Conservation (phyloP, 1,284 basidiomycete genomes). For the Abortiporus biennis region DNA sequence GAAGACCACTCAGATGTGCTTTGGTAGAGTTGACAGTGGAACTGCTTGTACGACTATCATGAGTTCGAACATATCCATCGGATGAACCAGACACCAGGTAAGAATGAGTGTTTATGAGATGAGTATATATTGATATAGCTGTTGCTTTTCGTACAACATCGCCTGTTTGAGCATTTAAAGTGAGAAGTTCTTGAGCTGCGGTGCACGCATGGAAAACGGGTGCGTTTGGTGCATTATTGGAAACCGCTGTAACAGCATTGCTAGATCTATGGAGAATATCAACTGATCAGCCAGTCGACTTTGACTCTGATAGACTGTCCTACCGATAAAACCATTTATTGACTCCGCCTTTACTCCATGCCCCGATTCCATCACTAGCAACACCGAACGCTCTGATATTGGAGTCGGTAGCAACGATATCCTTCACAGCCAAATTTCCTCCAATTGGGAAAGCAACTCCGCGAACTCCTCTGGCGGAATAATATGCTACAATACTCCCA, state of each 20-base stretch:
- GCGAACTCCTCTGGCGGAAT: slow-evolving; percentile 58
- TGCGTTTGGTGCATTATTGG: slow-evolving; percentile 44
- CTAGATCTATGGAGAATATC: slow-evolving; percentile 27
- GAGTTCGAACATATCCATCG: slow-evolving; percentile 80
- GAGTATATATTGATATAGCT: slow-evolving; percentile 52
- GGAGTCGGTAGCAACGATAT: slow-evolving; percentile 69
- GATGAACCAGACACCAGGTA: slow-evolving; percentile 71
- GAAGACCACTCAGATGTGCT: slow-evolving; percentile 78
- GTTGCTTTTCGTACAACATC: slow-evolving; percentile 53
- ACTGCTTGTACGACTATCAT: slow-evolving; percentile 67
- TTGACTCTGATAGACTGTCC: slow-evolving; percentile 14
- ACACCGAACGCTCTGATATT: slow-evolving; percentile 62
- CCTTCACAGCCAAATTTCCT: slow-evolving; percentile 58
- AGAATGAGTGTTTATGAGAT: slow-evolving; percentile 51
- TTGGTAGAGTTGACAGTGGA: slow-evolving; percentile 47
- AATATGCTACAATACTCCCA: slow-evolving; percentile 72
- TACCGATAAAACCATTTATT: slow-evolving; percentile 77
- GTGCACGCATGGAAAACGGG: slow-evolving; percentile 62
- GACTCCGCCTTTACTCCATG: slow-evolving; percentile 76
- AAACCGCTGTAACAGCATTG: slow-evolving; percentile 51
- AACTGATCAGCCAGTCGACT: slow-evolving; percentile 4
- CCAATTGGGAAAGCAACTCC: slow-evolving; percentile 79
- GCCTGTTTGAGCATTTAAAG: slow-evolving; percentile 77
- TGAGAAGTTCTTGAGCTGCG: slow-evolving; percentile 54
- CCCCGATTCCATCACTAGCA: slow-evolving; percentile 57